These are phyloP conservation scores for Cutaneotrichosporon mucoides DNA, from an alignment of 1,284 basidiomycete species.

Conservation along the genomic window DNA sequence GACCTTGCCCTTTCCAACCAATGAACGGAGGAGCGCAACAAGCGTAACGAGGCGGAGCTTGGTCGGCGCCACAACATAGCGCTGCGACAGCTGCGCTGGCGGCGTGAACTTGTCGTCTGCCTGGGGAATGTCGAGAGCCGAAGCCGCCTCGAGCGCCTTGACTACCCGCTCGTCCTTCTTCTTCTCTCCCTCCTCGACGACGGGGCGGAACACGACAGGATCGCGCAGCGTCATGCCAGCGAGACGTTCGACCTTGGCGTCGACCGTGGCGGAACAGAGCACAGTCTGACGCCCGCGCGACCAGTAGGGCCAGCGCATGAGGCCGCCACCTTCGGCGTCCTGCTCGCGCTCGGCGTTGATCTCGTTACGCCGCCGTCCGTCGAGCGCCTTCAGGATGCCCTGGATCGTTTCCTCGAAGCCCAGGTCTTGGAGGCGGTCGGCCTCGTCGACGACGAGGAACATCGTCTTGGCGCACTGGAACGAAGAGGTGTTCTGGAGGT, in stretches of 20 bases:
- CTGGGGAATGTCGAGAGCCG: conserved; percentile 6
- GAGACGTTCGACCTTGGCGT: conserved; percentile 89
- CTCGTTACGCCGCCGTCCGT: conserved; percentile 70
- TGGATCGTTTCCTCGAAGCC: conserved; percentile 63
- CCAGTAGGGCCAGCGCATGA: conserved; percentile 61
- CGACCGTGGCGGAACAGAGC: conserved; percentile 93
- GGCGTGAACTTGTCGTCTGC: conserved; percentile 69
- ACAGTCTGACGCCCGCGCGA: conserved; percentile 69
- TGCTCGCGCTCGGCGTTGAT: conserved; percentile 68
- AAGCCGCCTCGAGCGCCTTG: conserved; percentile 27
- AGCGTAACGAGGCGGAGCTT: conserved; percentile 90
- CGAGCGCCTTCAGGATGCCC: conserved; percentile 80
- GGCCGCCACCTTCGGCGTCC: conserved; percentile 53
- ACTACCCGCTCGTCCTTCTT: conserved; percentile 21
- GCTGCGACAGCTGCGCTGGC: conserved; percentile 90
- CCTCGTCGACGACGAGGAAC: conserved; percentile 96
- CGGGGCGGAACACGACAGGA: conserved; percentile 52
- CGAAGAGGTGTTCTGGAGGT: conserved; percentile 75
- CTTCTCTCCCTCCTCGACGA: conserved; percentile 11
- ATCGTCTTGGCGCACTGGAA: conserved; percentile 90
- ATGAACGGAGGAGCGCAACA: conserved; percentile 72
- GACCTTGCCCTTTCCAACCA: conserved; percentile 55
- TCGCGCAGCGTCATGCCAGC: conserved; percentile 71
- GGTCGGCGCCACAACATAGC: conserved; percentile 85
- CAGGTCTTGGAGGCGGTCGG: conserved; percentile 78